Base-by-base conservation (phyloP, 1,284 basidiomycete genomes). In the Leccinum cinnamomeum region DNA sequence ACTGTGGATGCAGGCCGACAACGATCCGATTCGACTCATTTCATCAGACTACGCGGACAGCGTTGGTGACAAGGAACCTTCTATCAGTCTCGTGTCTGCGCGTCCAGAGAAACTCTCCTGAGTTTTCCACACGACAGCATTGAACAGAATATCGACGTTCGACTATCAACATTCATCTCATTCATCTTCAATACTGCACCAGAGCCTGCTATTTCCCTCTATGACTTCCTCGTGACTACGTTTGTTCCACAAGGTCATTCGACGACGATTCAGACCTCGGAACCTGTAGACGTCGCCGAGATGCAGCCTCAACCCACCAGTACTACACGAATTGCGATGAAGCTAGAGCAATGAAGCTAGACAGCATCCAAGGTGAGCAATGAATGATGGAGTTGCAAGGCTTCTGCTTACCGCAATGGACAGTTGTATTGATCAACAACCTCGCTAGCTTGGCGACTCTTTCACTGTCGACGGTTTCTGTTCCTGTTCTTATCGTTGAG, bases 201-300 rank as follows among this genome's bases (percentile, higher is more conserved):
- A 2, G 94, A 95, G 71, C 96, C 97, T 18, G 90, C 99, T 54
- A 80, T 99, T 50, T 84, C 90, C 2, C 79, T 99, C 10, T 99
- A 98, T 76, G 95, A 99, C 78, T 98, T 98, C 79, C 89, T 99
- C 77, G 97, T 99, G 91, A 92, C 93, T 6, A 97, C 96, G 0
- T 98, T 98, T 75, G 91, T 94, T 14, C 86, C 91, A 5, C 77
- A 64, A 67, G 74, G n/a, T 64, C 64, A 62, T 53, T 54, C 56
- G 33, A 59, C 30, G 53, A 58, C 59, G 50, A 55, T 50, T 39
- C 62, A 62, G 48, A 51, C 37, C 59, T 65, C 61, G 44, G 70
- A 65, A 56, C 63, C 59, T 55, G 61, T 39, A n/a, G 60, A 54
- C 18, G 59, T 58, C 50, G 58, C 60, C 5, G 63, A 54, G 30